Conservation (phyloP, 2,329 filamentous ascomycete genomes). For the Scedosporium aurantiacum region DNA sequence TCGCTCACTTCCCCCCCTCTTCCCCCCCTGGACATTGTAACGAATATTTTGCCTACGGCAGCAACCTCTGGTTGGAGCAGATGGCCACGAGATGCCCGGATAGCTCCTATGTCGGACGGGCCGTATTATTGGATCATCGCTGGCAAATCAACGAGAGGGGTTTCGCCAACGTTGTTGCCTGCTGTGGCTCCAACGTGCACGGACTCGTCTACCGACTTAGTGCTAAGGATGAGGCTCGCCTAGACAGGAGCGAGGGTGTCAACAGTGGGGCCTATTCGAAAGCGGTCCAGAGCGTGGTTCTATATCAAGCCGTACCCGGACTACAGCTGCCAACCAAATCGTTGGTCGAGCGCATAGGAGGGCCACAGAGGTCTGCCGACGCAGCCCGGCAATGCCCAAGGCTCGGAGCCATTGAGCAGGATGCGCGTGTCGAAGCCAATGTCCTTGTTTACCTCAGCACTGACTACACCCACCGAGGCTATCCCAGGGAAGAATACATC, state of each 20-base stretch:
- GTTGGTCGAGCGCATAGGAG: constrained; percentile 26
- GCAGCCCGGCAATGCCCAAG: neutral
- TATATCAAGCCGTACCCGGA: constrained; percentile 20
- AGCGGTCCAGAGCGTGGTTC: constrained; percentile 19
- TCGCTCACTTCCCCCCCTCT: too few species aligned
- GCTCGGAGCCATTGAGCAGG: neutral
- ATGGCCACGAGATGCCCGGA: constrained; percentile 32
- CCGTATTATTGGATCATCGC: constrained; percentile 24
- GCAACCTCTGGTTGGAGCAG: constrained; percentile 32
- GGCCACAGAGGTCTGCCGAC: constrained; percentile 13
- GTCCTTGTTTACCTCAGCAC: constrained; percentile 29
- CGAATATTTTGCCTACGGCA: constrained; percentile 38
- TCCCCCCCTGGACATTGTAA: too few species aligned
- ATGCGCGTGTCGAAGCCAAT: constrained; percentile 15
- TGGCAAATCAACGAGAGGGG: constrained; percentile 38
- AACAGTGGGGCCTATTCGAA: constrained; percentile 27
- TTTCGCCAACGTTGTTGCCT: constrained; percentile 30
- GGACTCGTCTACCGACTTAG: constrained; percentile 30
- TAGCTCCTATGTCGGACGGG: constrained; percentile 27
- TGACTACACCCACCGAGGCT: constrained; percentile 20
- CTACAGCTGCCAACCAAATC: constrained; percentile 25
- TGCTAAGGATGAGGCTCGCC: constrained; percentile 23
- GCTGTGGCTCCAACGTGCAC: constrained; percentile 24
- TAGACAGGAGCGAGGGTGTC: constrained; percentile 31
- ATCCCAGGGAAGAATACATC: constrained; percentile 27